Percentiles rank a stretch among this genome's conserved stretches.
phyloP scores from a whole-genome alignment of 2,329 filamentous ascomycete genomes.

The Xylaria hypoxylon region DNA sequence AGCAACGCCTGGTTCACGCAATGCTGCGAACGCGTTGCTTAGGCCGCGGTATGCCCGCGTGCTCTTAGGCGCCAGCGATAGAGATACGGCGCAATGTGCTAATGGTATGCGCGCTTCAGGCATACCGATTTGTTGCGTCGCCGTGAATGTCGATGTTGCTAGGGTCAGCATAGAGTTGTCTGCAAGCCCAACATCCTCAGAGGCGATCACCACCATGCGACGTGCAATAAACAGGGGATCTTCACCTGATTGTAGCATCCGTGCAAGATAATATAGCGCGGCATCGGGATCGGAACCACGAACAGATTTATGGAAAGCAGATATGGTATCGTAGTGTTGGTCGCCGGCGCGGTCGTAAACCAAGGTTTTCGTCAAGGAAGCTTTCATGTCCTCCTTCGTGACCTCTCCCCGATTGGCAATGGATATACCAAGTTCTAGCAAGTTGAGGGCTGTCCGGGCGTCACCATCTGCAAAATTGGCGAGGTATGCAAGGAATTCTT shows the following conservation, averaged over 20 bases:
- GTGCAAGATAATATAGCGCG: conserved; percentile 90
- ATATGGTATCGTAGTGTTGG: conserved; percentile 98
- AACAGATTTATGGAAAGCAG: conserved; percentile 95
- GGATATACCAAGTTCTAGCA: conserved; percentile 89
- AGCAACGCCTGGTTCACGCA: conserved; percentile 86
- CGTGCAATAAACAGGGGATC: conserved; percentile 93
- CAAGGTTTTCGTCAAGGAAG: conserved; percentile 86
- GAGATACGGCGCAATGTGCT: conserved; percentile 85
- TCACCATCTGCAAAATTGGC: conserved; percentile 91
- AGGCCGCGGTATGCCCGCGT: conserved; percentile 87
- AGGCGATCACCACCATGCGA: conserved; percentile 93
- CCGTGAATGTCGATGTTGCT: conserved; percentile 86
- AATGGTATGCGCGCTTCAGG: conserved; percentile 94
- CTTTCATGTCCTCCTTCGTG: conserved; percentile 82
- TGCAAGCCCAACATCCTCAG: conserved; percentile 91
- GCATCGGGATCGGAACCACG: conserved; percentile 89
- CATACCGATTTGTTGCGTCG: conserved; percentile 92
- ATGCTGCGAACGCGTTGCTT: conserved; percentile 80
- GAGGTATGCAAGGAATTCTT: conserved; percentile 82
- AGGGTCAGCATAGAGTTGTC: conserved; percentile 86
- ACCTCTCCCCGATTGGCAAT: conserved; percentile 73
- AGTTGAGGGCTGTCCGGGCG: conserved; percentile 90
- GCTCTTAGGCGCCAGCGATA: conserved; percentile 85
- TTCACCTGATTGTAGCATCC: conserved; percentile 96
- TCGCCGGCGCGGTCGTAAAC: conserved; percentile 96